phyloP scores from a whole-genome alignment of 371 early-diverging fungal species.

The Haplosporangium sp. region DNA sequence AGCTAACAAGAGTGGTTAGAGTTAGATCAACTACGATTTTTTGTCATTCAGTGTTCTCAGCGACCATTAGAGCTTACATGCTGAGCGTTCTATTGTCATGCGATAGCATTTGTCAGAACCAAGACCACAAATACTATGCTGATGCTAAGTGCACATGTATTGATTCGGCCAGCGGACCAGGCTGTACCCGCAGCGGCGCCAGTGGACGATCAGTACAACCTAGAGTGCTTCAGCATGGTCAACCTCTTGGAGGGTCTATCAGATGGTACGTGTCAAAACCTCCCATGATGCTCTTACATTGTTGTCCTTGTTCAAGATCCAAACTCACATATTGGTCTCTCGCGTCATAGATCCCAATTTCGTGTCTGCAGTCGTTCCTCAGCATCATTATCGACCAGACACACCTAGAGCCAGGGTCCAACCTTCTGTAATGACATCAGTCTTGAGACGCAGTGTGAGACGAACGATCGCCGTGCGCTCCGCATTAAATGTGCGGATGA shows the following conservation, averaged over 20 bases:
- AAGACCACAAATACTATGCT: conserved; percentile 57
- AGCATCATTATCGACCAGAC: conserved; percentile 44
- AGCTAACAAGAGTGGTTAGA: conserved; percentile 16
- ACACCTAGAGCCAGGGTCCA: conserved; percentile 34
- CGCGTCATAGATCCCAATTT: conserved; percentile 52
- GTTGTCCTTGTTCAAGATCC: not conserved
- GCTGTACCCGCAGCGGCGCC: conserved; percentile 28
- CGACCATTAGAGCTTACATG: not conserved
- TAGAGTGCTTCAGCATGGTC: conserved; percentile 68
- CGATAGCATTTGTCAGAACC: conserved; percentile 62
- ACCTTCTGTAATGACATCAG: conserved; percentile 23
- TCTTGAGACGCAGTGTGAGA: conserved; percentile 60
- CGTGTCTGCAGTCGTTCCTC: conserved; percentile 34
- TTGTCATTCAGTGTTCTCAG: not conserved
- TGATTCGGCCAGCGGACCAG: conserved; percentile 61
- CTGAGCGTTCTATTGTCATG: too few relatives aligned
- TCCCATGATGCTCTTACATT: conserved; percentile 19
- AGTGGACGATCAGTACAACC: conserved; percentile 62
- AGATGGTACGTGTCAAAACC: conserved; percentile 57
- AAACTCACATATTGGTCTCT: not conserved
- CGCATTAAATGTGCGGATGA: conserved; percentile 70
- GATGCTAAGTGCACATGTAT: conserved; percentile 61
- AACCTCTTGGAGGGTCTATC: conserved; percentile 67
- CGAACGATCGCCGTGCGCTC: conserved; percentile 65
- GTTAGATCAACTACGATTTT: not conserved